These are phyloP conservation scores for Chondrostereum purpureum DNA, from an alignment of 1,284 basidiomycete genomes.

Conservation along the genomic window DNA sequence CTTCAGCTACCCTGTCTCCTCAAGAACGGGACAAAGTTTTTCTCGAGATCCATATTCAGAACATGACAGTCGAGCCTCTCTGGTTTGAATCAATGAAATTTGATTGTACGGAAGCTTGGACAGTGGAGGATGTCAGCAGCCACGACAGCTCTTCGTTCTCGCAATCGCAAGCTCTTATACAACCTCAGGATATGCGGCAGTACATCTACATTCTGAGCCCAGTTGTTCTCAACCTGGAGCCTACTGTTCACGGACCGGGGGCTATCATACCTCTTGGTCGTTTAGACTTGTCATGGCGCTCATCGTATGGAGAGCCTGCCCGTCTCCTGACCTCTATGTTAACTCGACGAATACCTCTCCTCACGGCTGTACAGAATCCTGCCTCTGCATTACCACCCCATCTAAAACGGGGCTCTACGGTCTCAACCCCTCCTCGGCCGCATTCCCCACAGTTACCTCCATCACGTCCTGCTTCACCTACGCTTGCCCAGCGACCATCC, in stretches of 20 bases:
- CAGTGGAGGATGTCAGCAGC: conserved; percentile 47
- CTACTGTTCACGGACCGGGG: conserved; percentile 53
- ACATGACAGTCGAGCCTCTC: conserved; percentile 70
- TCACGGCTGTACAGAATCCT: conserved; percentile 37
- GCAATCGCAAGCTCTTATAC: conserved; percentile 61
- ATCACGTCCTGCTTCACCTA: conserved; percentile 41
- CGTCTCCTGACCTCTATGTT: conserved; percentile 78
- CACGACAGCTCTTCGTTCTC: conserved; percentile 42
- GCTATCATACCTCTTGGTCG: conserved; percentile 70
- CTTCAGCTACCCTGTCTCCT: conserved; percentile 58
- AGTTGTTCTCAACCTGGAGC: conserved; percentile 37
- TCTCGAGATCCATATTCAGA: conserved; percentile 85
- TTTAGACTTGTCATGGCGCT: conserved; percentile 79
- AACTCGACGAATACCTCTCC: conserved; percentile 61
- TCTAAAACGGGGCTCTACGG: conserved; percentile 48
- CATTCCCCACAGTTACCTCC: conserved; percentile 44
- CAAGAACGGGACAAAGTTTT: conserved; percentile 72
- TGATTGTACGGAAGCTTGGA: conserved; percentile 69
- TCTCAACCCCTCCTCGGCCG: conserved; percentile 39
- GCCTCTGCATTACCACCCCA: conserved; percentile 66
- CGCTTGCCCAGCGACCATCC: conserved; percentile 38
- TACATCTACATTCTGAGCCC: conserved; percentile 78
- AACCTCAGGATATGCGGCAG: conserved; percentile 77
- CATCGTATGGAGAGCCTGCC: conserved; percentile 75
- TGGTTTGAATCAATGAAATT: conserved; percentile 72